Evolutionary conservation across 345 rosid genomes (phyloP).

Genomic region (Erucastrum elatum): DNA sequence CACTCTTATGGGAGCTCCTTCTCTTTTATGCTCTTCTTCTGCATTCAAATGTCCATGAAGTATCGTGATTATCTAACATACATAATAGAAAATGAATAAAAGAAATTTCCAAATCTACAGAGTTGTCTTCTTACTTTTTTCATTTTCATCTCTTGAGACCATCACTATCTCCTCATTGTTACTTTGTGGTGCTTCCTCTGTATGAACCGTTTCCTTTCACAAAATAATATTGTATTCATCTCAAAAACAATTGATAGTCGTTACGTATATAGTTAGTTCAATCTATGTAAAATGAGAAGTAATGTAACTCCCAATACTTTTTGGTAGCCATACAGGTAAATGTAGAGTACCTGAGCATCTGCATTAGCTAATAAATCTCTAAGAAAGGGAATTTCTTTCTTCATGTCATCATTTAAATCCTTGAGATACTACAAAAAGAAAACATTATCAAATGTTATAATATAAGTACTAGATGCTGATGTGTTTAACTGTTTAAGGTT

Average conservation of each 20-base stretch:
- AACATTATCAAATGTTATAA: background rate
- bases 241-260: slow-evolving; percentile 14
- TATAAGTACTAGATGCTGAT: background rate
- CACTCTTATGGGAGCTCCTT: slow-evolving; percentile 50
- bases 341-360: slow-evolving; percentile 52
- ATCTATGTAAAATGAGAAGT: background rate
- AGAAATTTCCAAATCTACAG: background rate
- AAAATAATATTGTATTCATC: background rate
- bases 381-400: slow-evolving; percentile 58
- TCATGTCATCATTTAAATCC: slow-evolving; percentile 54
- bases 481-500: background rate
- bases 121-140: slow-evolving; percentile 50
- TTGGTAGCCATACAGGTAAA: background rate
- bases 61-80: background rate
- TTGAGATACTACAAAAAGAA: slow-evolving; percentile 54
- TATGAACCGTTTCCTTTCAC: slow-evolving; percentile 49
- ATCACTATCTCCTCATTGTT: slow-evolving; percentile 38
- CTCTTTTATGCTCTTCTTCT: slow-evolving; percentile 48
- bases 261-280: background rate
- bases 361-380: slow-evolving; percentile 51
- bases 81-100: background rate
- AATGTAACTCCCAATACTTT: background rate
- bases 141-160: slow-evolving; percentile 37
- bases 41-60: slow-evolving; percentile 8
- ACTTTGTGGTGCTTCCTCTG: slow-evolving; percentile 44